Evolutionary conservation across 495 filamentous ascomycete species (phyloP).

Genomic region (Letharia columbiana): DNA sequence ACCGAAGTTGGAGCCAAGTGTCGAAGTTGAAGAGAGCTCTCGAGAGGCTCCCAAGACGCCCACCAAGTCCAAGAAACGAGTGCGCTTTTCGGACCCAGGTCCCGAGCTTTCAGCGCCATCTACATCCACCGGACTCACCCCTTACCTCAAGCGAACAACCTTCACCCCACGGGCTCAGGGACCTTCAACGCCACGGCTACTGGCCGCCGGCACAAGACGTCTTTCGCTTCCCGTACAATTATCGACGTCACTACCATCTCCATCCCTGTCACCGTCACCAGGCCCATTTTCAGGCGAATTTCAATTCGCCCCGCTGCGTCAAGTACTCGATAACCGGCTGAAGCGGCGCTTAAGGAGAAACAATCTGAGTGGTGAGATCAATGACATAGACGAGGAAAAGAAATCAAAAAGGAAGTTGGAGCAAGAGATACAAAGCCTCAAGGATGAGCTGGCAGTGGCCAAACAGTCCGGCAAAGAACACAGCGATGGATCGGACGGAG

Average conservation of each 20-base stretch:
- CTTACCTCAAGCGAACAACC: slow-evolving; percentile 52
- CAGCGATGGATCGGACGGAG: slow-evolving; percentile 13
- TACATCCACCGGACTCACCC: slow-evolving; percentile 58
- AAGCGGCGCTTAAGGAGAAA: slow-evolving; percentile 61
- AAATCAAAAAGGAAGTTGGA: slow-evolving; percentile 40
- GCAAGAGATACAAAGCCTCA: slow-evolving; percentile 43
- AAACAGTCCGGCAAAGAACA: slow-evolving; percentile 31
- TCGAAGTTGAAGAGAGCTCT: slow-evolving; percentile 4
- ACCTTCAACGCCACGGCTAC: slow-evolving; percentile 28
- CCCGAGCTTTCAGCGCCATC: slow-evolving; percentile 33
- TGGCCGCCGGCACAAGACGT: slow-evolving; percentile 25
- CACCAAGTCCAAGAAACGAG: slow-evolving; percentile 46
- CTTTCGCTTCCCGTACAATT: slow-evolving; percentile 29
- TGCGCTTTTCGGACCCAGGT: slow-evolving; percentile 66
- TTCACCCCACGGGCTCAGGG: slow-evolving; percentile 29
- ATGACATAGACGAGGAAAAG: slow-evolving; percentile 52
- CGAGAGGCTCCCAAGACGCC: slow-evolving; percentile 21
- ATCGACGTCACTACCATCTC: slow-evolving; percentile 24
- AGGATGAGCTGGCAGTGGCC: slow-evolving; percentile 41
- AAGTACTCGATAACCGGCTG: slow-evolving; percentile 61
- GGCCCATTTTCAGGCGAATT: slow-evolving; percentile 32
- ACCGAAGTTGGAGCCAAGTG: slow-evolving; percentile 9
- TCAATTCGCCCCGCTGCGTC: slow-evolving; percentile 60
- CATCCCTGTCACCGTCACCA: slow-evolving; percentile 22
- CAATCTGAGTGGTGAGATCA: slow-evolving; percentile 68